Evolutionary conservation across 495 filamentous ascomycete species (phyloP), one percentile per base, ranked within the genome.

Genomic region (Penicillium soppii): DNA sequence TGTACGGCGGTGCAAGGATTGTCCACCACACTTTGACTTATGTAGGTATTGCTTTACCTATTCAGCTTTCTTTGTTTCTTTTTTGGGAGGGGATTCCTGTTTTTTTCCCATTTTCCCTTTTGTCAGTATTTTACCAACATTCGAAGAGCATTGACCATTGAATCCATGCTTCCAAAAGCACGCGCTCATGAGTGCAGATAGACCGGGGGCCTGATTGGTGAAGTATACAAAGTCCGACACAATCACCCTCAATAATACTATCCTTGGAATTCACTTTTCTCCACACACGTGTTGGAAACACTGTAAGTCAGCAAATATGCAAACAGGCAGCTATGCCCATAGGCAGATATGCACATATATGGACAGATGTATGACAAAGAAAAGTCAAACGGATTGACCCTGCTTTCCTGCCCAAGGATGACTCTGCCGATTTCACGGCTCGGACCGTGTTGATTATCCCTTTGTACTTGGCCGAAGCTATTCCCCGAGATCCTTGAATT

Each of bases 1-100:
- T 65, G 52, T 64, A 58, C 61, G 59, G 50, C 49, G 37, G 36
- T n/a, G 37, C 60, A 57, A 54, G 61, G 58, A 58, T 64, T 20
- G 13, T 32, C n/a, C 32, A 47, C 17, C 44, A 21, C 26, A 41
- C 39, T 17, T n/a, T n/a, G 46, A 39, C 46, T 21, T 50, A 2
- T 43, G 30, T 23, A 16, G 21, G 20, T 27, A 21, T 20, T 23
- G 38, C 20, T 16, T 45, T 23, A n/a, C n/a, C n/a, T n/a, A n/a
- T n/a, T n/a, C n/a, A n/a, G n/a, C n/a, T 20, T 15, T 12, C 8
- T 26, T 22, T 41, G 21, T 41, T n/a, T 29, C n/a, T 10, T 23
- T 26, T 16, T 25, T 16, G 35, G 3, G 4, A 20, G 9, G 15
- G 10, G 3, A n/a, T 43, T 10, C n/a, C n/a, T 19, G 23, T 25